Evolutionary conservation across 2,329 filamentous ascomycete species (phyloP).

Genomic region (Talaromyces funiculosus): DNA sequence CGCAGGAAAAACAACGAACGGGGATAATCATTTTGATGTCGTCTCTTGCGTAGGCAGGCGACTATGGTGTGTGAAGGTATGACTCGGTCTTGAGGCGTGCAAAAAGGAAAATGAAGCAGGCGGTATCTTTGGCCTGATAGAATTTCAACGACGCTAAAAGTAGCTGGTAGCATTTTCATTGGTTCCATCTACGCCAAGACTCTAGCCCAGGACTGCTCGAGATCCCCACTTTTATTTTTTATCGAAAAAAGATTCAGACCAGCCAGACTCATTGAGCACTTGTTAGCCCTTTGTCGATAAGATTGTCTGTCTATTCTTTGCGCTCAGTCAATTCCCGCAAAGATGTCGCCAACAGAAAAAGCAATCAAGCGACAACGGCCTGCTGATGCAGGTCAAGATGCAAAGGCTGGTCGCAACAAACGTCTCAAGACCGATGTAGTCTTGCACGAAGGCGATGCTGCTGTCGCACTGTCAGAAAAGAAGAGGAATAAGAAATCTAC

Average conservation of each 20-base stretch:
- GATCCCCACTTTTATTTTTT: constrained; percentile 13
- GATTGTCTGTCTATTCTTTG: neutral
- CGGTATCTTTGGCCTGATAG: neutral
- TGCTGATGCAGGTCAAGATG: constrained; percentile 6
- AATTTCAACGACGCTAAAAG: constrained; percentile 8
- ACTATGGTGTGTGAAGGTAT: neutral
- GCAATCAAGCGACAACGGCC: constrained; percentile 12
- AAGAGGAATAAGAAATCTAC: neutral
- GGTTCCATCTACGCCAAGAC: neutral
- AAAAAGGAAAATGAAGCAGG: neutral
- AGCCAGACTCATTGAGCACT: no score
- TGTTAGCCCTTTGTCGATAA: no score
- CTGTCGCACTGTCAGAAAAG: neutral
- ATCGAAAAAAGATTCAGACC: constrained; percentile 1
- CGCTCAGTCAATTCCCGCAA: neutral
- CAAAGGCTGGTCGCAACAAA: constrained; percentile 3
- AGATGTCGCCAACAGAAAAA: constrained; percentile 5
- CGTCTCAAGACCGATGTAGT: constrained; percentile 11
- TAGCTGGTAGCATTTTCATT: neutral
- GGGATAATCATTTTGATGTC: constrained; percentile 82
- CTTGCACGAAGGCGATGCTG: neutral
- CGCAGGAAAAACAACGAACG: constrained; percentile 96
- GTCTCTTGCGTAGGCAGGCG: neutral
- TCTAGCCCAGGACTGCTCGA: constrained; percentile 3
- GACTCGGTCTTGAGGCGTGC: neutral